Conservation (phyloP, 139 green algal species). For the Mychonastes homosphaera region DNA sequence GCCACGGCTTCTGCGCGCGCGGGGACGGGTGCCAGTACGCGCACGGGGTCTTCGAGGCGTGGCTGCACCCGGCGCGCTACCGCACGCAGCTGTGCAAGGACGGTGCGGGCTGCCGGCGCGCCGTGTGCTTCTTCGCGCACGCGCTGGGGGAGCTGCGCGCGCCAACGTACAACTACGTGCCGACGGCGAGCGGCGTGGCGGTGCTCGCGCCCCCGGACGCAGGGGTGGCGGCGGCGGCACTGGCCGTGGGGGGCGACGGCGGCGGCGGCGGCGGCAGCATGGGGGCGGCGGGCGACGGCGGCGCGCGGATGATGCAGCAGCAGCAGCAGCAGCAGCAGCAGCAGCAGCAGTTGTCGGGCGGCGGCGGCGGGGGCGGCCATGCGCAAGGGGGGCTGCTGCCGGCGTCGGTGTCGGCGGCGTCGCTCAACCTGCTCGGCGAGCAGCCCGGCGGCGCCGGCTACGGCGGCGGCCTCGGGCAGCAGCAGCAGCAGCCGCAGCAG, state of each 20-base stretch:
- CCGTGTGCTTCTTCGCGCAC: conserved; percentile 22
- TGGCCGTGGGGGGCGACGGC: no score
- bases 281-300: no score
- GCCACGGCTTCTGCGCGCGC: conserved; percentile 58
- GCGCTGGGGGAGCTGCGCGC: conserved; percentile 7
- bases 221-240: no score
- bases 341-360: not conserved
- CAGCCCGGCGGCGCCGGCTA: not conserved
- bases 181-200: no score
- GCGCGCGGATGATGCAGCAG: no score
- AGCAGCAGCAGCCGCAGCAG: not conserved
- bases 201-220: no score
- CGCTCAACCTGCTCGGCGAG: not conserved
- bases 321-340: not conserved
- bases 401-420: conserved; percentile 11
- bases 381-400: not conserved
- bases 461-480: not conserved
- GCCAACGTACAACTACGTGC: no score
- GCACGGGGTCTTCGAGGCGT: conserved; percentile 88
- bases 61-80: conserved; percentile 79
- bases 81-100: conserved; percentile 77
- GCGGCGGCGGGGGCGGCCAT: not conserved
- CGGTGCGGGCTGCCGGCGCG: not conserved
- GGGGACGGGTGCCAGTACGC: conserved; percentile 72
- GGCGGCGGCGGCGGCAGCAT: no score